phyloP scores from a whole-genome alignment of 176 grass and related monocot genomes.

The Ensete glaucum region DNA sequence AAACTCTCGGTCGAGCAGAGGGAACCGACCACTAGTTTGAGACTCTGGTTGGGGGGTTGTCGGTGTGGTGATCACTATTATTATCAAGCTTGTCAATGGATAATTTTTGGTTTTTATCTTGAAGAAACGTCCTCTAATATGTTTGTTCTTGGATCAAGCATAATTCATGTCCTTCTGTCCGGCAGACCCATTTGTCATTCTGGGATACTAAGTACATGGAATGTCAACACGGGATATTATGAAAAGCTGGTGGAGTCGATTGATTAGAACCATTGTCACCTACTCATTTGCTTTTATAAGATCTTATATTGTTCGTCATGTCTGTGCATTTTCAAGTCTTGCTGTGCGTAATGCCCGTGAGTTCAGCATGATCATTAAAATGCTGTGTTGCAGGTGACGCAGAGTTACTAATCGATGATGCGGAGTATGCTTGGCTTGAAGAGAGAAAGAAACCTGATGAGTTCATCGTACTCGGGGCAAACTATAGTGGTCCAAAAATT shows the following conservation, averaged over 20 bases:
- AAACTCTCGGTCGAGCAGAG: neutral
- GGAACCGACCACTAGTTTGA: neutral
- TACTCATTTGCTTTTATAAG: too few relatives aligned
- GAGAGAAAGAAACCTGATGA: conserved; percentile 29
- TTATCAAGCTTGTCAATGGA: too few relatives aligned
- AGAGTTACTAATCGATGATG: neutral
- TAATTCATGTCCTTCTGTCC: too few relatives aligned
- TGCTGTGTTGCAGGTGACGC: conserved; percentile 30
- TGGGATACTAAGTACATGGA: neutral
- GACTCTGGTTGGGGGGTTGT: neutral
- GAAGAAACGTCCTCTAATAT: neutral
- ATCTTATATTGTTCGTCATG: too few relatives aligned
- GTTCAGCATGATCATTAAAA: neutral
- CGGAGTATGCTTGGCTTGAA: conserved; percentile 50
- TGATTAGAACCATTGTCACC: neutral
- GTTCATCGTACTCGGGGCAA: conserved; percentile 28
- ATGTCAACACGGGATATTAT: neutral
- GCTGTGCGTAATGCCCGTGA: neutral
- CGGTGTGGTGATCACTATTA: too few relatives aligned
- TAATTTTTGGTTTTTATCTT: neutral
- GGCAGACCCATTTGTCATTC: neutral
- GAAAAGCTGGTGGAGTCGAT: neutral
- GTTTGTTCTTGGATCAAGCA: too few relatives aligned
- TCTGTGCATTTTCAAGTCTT: neutral
- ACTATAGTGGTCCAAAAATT: conserved; percentile 29